A percentile compares a stretch with the other conserved stretches of the same genome.
phyloP scores from a whole-genome alignment of 345 rosid species.

The Anastatica hierochuntica region DNA sequence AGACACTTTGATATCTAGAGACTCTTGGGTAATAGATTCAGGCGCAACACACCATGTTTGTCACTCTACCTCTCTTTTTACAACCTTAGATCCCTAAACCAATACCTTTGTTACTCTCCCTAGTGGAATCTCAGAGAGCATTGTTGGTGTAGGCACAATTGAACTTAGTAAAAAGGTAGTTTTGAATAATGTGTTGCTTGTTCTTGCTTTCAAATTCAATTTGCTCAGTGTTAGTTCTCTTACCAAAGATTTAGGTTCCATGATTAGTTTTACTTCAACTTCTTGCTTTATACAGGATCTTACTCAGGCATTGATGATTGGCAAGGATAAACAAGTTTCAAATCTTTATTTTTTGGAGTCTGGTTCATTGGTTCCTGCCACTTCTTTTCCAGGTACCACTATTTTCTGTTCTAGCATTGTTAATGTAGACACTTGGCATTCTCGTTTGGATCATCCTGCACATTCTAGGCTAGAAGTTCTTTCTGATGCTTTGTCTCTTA shows the following conservation, averaged over 20 bases:
- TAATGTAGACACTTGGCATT: background rate
- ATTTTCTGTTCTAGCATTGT: background rate
- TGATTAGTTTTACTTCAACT: background rate
- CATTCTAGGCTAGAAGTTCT: background rate
- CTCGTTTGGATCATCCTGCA: background rate
- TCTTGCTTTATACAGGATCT: background rate
- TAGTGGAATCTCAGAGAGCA: background rate
- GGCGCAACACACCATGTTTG: background rate
- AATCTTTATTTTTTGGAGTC: background rate
- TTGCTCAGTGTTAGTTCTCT: background rate
- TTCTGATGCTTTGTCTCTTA: background rate
- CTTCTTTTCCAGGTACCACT: background rate
- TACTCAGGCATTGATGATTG: background rate
- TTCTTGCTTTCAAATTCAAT: background rate
- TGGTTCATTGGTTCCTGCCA: background rate
- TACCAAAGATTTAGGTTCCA: background rate
- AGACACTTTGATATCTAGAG: background rate
- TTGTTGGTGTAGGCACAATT: background rate
- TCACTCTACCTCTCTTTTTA: background rate
- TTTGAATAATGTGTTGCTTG: background rate
- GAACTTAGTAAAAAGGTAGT: background rate
- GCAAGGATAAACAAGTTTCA: no score
- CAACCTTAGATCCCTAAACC: background rate
- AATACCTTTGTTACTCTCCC: background rate
- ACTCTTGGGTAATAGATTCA: background rate